Evolutionary conservation across 75 land plant species (phyloP).

Genomic region (Selaginella tamariscina): DNA sequence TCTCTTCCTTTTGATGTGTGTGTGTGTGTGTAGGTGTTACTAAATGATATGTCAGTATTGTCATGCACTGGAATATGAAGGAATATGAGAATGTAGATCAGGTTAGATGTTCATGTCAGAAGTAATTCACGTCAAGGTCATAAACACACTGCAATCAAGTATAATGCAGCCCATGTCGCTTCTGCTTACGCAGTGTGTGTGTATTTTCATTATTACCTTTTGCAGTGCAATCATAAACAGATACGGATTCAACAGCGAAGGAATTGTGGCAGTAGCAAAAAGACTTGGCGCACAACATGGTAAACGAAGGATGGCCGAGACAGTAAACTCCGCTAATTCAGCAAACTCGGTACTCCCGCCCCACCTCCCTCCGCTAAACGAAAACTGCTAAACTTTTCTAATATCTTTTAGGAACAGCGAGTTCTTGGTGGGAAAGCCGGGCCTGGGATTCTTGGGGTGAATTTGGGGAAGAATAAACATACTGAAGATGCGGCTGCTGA

Average conservation of each 20-base stretch:
- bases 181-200: too few relatives aligned
- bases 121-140: too few relatives aligned
- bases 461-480: constrained; percentile 89
- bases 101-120: too few relatives aligned
- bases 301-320: constrained; percentile 80
- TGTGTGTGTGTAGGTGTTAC: too few relatives aligned
- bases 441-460: constrained; percentile 95
- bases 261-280: constrained; percentile 90
- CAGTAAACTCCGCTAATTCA: constrained; percentile 24
- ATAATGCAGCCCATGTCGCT: too few relatives aligned
- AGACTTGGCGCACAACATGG: constrained; percentile 95
- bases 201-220: constrained; percentile 5
- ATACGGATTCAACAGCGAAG: constrained; percentile 96
- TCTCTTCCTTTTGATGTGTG: too few relatives aligned
- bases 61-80: too few relatives aligned
- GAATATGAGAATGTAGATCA: too few relatives aligned
- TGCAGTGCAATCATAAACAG: constrained; percentile 89
- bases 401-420: too few relatives aligned
- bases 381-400: too few relatives aligned
- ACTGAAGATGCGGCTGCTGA: constrained; percentile 95
- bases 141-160: too few relatives aligned
- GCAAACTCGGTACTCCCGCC: constrained; percentile 7
- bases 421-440: constrained; percentile 83
- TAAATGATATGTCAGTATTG: too few relatives aligned
- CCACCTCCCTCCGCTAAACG: constrained; percentile 25